Base-by-base conservation (phyloP, 441 rosid species). In the Gossypium schwendimanii region DNA sequence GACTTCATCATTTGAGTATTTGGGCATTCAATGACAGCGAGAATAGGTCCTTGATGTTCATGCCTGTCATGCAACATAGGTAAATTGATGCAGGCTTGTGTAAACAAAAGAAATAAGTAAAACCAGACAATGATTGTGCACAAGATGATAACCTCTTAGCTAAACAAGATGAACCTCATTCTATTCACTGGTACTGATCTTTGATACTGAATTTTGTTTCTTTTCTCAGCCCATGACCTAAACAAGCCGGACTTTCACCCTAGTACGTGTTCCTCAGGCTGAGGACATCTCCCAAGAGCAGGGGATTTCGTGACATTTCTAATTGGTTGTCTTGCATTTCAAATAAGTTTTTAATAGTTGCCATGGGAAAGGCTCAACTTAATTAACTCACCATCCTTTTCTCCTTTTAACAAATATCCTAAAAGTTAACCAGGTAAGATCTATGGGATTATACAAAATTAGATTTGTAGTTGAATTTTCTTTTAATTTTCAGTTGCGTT, bases 11-110 rank as follows among this genome's bases (percentile, higher is more conserved):
- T 73, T 74, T 81, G 86, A 67, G 72, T 78, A 75, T 86, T 83
- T 60, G 97, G 98, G 86, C 92, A 85, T 81, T 95, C 98, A 45
- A 85, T 83, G 74, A 93, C 89, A 68, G 88, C 96, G 76, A 95
- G 63, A 61, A 83, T 83, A 75, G 99, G 96, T 74, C 97, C 99
- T 77, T 80, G 73, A 82, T 89, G 85, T 76, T 89, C 88, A 78
- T 87, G 90, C 75, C 99, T 95, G 90, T 77, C 77, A 84, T 73
- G 64, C 70, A 73, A 72, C 44, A 77, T 65, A 71, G 58, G 41
- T 66, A 17, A 76, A 58, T 72, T 72, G 49, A 74, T 70, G 65
- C 45, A 63, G 71, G 53, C 69, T 41, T 2, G 63, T 24, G 28
- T 69, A 77, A 79, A 73, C 49, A 47, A 76, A 75, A 60, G 54